Evolutionary conservation across 2,329 filamentous ascomycete genomes (phyloP).

Genomic region (Neonectria magnoliae): DNA sequence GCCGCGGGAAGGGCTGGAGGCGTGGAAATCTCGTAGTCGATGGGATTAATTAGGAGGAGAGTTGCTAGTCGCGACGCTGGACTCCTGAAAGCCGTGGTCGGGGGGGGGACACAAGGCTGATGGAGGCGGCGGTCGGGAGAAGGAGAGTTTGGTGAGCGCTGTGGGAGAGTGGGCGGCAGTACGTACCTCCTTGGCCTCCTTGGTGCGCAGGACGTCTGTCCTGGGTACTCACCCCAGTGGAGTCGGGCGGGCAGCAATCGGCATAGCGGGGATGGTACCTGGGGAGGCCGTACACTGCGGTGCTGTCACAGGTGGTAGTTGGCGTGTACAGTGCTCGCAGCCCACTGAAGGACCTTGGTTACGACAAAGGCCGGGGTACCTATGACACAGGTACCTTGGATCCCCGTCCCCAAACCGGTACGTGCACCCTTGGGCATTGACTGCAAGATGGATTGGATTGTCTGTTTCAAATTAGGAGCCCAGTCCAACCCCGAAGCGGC

Average conservation of each 20-base stretch:
- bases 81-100: slow-evolving; percentile 17
- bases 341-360: neutral
- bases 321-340: neutral
- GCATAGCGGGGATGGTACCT: slow-evolving; percentile 10
- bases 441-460: slow-evolving; percentile 24
- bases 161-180: slow-evolving; percentile 16
- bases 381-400: slow-evolving; percentile 13
- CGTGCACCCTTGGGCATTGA: slow-evolving; percentile 26
- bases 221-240: neutral
- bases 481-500: slow-evolving; percentile 30
- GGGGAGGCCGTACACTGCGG: neutral
- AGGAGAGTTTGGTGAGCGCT: slow-evolving; percentile 10
- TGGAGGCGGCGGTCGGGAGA: slow-evolving; percentile 24
- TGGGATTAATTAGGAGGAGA: slow-evolving; percentile 9
- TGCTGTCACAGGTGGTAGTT: neutral
- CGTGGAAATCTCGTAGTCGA: neutral
- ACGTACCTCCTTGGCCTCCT: neutral
- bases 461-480: slow-evolving; percentile 44
- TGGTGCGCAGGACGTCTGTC: slow-evolving; percentile 10
- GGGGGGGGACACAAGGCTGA: slow-evolving; percentile 22
- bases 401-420: slow-evolving; percentile 9
- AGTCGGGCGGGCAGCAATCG: slow-evolving; percentile 12
- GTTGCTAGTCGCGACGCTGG: slow-evolving; percentile 11
- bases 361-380: slow-evolving; percentile 7
- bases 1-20: neutral